These are phyloP conservation scores for Eimeria tenella DNA, from an alignment of 169 alveolate species.

Conservation along the genomic window DNA sequence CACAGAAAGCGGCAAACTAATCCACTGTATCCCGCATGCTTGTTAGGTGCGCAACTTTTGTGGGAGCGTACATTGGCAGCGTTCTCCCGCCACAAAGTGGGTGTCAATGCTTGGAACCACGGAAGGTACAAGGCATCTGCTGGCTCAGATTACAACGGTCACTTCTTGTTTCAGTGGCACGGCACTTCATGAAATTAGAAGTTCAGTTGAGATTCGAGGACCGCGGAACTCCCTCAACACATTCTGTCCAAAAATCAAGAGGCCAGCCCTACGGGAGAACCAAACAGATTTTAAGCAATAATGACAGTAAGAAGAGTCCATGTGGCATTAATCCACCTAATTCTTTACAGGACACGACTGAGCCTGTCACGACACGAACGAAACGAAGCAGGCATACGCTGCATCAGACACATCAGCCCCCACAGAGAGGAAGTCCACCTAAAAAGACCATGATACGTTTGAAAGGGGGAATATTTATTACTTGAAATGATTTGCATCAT, in stretches of 20 bases:
- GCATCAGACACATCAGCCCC: conserved; percentile 15
- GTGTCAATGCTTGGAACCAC: too few relatives aligned
- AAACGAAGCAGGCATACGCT: background rate
- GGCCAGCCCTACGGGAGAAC: background rate
- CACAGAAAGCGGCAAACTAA: background rate
- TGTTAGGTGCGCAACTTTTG: background rate
- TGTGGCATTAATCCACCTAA: background rate
- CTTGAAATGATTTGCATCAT: background rate
- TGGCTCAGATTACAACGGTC: too few relatives aligned
- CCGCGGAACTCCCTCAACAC: background rate
- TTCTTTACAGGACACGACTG: background rate
- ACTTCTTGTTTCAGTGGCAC: too few relatives aligned
- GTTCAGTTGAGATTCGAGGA: too few relatives aligned
- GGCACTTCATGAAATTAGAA: too few relatives aligned
- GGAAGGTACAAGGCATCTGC: too few relatives aligned
- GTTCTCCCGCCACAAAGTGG: background rate
- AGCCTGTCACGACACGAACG: conserved; percentile 18
- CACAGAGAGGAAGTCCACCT: background rate
- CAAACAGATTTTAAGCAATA: background rate
- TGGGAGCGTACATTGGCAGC: background rate
- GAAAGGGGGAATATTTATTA: background rate
- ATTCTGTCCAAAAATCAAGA: background rate
- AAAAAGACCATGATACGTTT: background rate
- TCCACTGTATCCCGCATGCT: background rate
- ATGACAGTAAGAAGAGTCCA: conserved; percentile 6